Conservation (phyloP, 495 filamentous ascomycete genomes). For the Ramalina peruviana region DNA sequence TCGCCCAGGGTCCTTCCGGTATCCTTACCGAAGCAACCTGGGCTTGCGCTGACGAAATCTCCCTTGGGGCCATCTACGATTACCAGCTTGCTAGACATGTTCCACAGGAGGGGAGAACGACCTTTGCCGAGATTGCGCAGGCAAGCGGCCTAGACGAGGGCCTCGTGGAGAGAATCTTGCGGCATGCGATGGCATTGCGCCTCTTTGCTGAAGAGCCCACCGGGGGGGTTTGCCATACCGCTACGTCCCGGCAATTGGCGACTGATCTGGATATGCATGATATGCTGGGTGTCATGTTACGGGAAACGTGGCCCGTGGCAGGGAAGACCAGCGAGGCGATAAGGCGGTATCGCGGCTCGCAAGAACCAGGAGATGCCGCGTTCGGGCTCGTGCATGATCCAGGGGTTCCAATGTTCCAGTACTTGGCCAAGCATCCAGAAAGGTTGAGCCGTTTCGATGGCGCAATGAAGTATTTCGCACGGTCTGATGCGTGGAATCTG, state of each 20-base stretch:
- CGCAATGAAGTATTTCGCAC: slow-evolving; percentile 37
- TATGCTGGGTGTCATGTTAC: neutral
- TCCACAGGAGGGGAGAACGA: neutral
- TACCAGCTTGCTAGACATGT: neutral
- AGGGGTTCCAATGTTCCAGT: slow-evolving; percentile 8
- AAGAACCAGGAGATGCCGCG: slow-evolving; percentile 15
- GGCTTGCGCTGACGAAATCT: neutral
- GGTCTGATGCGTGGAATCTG: slow-evolving; percentile 36
- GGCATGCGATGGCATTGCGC: neutral
- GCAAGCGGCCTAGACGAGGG: neutral
- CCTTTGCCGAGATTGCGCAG: neutral
- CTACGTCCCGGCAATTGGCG: neutral
- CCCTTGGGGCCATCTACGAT: neutral
- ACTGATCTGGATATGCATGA: neutral
- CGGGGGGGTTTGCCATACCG: neutral
- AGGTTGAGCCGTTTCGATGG: slow-evolving; percentile 34
- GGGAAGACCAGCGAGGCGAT: slow-evolving; percentile 15
- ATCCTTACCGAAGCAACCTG: neutral
- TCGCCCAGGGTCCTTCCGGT: neutral
- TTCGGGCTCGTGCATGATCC: slow-evolving; percentile 12
- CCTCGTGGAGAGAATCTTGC: neutral
- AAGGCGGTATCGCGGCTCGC: slow-evolving; percentile 14
- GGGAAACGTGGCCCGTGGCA: neutral
- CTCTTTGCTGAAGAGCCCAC: neutral
- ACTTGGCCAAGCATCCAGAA: slow-evolving; percentile 17